Conservation (phyloP, 495 filamentous ascomycete species). For the Sphaerosporella brunnea region DNA sequence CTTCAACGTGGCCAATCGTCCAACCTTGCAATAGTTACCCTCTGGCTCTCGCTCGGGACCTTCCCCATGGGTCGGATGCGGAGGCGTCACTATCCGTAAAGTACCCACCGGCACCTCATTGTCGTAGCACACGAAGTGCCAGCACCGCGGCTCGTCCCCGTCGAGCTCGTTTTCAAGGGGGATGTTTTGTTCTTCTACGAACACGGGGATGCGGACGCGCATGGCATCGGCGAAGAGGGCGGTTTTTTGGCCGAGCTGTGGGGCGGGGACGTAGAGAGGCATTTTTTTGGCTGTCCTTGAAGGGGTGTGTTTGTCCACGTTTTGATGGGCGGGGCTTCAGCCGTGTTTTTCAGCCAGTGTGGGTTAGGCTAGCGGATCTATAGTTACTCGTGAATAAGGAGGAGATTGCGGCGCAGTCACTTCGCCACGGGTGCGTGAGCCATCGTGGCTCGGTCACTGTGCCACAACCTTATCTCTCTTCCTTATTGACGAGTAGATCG, state of each 20-base stretch:
- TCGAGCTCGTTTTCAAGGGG: constrained; percentile 57
- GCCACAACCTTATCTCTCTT: too few species aligned
- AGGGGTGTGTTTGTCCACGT: too few species aligned
- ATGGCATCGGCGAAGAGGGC: constrained; percentile 54
- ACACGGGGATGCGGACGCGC: constrained; percentile 57
- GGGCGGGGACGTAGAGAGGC: not conserved
- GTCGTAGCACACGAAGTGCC: constrained; percentile 69
- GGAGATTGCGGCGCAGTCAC: too few species aligned
- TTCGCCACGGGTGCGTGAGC: too few species aligned
- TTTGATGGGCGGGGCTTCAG: too few species aligned
- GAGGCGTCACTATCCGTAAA: constrained; percentile 53
- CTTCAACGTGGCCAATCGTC: constrained; percentile 49
- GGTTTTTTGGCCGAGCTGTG: not conserved
- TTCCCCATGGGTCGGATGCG: constrained; percentile 1
- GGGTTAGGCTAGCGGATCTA: too few species aligned
- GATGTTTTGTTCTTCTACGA: constrained; percentile 53
- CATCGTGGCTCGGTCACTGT: too few species aligned
- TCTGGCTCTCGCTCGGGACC: not conserved
- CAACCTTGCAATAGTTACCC: constrained; percentile 50
- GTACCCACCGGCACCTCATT: constrained; percentile 47
- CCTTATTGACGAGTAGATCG: too few species aligned
- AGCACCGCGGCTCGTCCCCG: constrained; percentile 54
- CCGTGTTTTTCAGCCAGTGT: too few species aligned
- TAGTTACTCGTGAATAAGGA: too few species aligned
- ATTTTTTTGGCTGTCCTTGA: too few species aligned